Base-by-base conservation (phyloP, 2,329 filamentous ascomycete genomes). In the Basipetospora chlamydospora region DNA sequence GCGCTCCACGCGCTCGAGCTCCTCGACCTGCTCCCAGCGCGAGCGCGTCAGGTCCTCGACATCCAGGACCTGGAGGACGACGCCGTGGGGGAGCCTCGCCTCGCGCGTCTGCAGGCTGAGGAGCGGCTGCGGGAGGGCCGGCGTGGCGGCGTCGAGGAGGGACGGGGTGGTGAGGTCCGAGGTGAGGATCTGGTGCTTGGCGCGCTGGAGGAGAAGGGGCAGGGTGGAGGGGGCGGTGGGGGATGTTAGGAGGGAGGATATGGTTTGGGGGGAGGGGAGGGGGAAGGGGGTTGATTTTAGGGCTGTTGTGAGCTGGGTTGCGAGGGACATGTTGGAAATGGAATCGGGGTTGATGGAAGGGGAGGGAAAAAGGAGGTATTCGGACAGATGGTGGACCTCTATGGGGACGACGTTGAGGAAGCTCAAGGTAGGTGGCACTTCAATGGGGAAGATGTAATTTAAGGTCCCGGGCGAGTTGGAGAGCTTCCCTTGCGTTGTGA, bases 21-120 rank as follows among this genome's bases (percentile, higher is more conserved):
- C 75, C 54, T 95, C 85, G 22, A 94, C 70, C 55, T 95, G 85
- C 44, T 84, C 79, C 84, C 87, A 93, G 35, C 80, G 70, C 47
- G 80, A 85, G 36, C 71, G 67, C 2, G 77, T 70, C 15, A 96
- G 68, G 50, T 96, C 87, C 50, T 93, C 80, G 6, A 96, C 66
- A 47, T 92, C 86, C 2, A 94, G 60, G 1, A 96, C 72, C 55
- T 96, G 90, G 1, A 90, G 78, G 3, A 79, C 64, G 1, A 88
- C 64, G 22, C 83, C 71, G 2, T 65, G 66, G 0, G 60, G 42
- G 0, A 96, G 60, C 0, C 57, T 59, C 4, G 61, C 56, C 40
- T 83, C 73, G 43, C 69, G 64, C 8, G 67, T 54, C 3, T 60
- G 57, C 0, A 69, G 61, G 34, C 44, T 38, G 33, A 63, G 57